Base-by-base conservation (phyloP, 805 yeast genomes). In the Danielozyma ontarioensis region DNA sequence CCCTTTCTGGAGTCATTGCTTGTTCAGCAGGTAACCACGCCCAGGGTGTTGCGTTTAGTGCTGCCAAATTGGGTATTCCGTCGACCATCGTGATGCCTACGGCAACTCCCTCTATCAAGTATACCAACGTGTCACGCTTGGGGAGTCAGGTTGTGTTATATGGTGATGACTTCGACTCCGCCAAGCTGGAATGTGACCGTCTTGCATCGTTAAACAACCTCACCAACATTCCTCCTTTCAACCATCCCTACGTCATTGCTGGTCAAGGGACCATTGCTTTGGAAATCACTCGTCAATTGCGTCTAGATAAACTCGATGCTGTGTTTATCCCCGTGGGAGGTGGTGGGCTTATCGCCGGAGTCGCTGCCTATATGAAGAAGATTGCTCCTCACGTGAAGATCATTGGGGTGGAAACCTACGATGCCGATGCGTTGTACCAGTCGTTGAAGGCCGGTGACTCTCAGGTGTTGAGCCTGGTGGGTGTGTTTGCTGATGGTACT, bases 11-110 rank as follows among this genome's bases (percentile, higher is more conserved):
- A 48, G 97, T 93, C 35, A 83, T 94, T 54, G 97, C 97, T 0
- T 93, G 97, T 51, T 87, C 97, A 19, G 99, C 99, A 3, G 99
- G 99, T 23, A 93, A 93, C 59, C 99, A 93, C 50, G 99, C 99
- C 1, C 99, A 93, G 57, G 99, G 99, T 45, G 97, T 93, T 11
- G 98, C 98, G 0, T 90, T 62, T 55, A 83, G 95, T 15, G 96
- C 97, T 3, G 78, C 77, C 39, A 77, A 81, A 39, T 67, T 93
- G 51, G 82, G 81, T 17, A 87, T 93, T 33, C 93, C 96, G 3
- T 90, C 97, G 3, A 90, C 97, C 4, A 93, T 93, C 34, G 97
- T 93, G 29, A 93, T 93, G 99, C 99, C 99, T 2, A 80, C 86
- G 3, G 90, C 94, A 2, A 93, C 98, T 1, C 98, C 99, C 2